phyloP scores from a whole-genome alignment of 345 rosid species.

The Rhizophora apiculata region DNA sequence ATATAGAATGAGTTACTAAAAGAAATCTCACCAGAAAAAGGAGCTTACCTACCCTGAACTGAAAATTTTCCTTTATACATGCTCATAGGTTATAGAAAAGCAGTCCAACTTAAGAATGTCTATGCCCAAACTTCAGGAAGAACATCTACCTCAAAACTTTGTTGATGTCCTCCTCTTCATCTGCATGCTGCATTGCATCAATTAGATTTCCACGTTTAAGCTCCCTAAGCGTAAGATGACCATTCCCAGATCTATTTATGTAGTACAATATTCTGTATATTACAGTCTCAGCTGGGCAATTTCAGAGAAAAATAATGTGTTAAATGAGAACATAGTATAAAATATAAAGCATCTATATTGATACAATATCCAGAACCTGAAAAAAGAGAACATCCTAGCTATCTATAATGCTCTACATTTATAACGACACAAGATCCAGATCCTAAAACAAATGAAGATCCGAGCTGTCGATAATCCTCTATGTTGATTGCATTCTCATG shows the following conservation, averaged over 20 bases:
- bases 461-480: neutral
- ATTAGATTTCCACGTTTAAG: constrained; percentile 86
- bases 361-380: neutral
- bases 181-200: constrained; percentile 89
- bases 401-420: constrained; percentile 1
- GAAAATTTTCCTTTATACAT: constrained; percentile 12
- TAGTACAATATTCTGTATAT: constrained; percentile 93
- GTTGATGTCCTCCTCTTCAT: constrained; percentile 98
- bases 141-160: constrained; percentile 77
- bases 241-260: constrained; percentile 86
- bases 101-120: constrained; percentile 1
- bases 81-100: neutral
- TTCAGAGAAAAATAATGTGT: constrained; percentile 21
- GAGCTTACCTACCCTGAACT: neutral
- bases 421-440: neutral
- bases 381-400: neutral
- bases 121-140: constrained; percentile 2
- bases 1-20: constrained; percentile 11
- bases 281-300: constrained; percentile 92
- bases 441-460: neutral
- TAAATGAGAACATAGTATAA: neutral
- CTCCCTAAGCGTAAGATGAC: constrained; percentile 83
- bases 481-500: neutral
- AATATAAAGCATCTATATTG: neutral
- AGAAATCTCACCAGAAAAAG: constrained; percentile 1